Conservation (phyloP, 345 rosid genomes). For the Passiflora organensis region DNA sequence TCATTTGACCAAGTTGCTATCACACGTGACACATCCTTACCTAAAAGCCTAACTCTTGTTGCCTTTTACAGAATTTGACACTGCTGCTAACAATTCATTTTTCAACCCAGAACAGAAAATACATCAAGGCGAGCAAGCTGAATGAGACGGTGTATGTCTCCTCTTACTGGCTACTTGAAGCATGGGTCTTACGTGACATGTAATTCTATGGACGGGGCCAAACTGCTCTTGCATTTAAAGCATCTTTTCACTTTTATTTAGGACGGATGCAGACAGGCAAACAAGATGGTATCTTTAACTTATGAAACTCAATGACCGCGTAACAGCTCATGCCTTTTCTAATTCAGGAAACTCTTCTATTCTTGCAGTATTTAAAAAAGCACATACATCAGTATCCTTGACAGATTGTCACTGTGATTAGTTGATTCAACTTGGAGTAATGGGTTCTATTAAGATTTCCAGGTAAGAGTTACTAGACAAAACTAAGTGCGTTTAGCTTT, state of each 20-base stretch:
- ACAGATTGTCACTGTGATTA: constrained; percentile 58
- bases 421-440: constrained; percentile 39
- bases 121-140: too few species aligned
- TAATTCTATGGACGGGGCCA: constrained; percentile 25
- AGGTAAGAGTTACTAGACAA: constrained; percentile 26
- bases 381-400: constrained; percentile 37
- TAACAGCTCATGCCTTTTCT: constrained; percentile 50
- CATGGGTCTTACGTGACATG: constrained; percentile 31
- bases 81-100: constrained; percentile 7
- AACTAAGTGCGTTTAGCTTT: constrained; percentile 21
- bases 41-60: constrained; percentile 20
- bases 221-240: constrained; percentile 33
- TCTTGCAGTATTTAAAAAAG: constrained; percentile 26
- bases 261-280: constrained; percentile 31
- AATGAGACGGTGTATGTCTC: constrained; percentile 2
- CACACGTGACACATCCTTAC: too few species aligned
- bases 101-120: constrained; percentile 5
- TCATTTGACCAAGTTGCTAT: constrained; percentile 16
- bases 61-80: too few species aligned
- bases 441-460: constrained; percentile 28
- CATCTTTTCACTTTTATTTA: constrained; percentile 30
- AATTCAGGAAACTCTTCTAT: constrained; percentile 34
- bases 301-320: constrained; percentile 25
- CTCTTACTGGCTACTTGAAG: constrained; percentile 18
- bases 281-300: constrained; percentile 21